Evolutionary conservation across 1,284 basidiomycete genomes (phyloP).

Genomic region (Pseudozyma tsukubaensis): DNA sequence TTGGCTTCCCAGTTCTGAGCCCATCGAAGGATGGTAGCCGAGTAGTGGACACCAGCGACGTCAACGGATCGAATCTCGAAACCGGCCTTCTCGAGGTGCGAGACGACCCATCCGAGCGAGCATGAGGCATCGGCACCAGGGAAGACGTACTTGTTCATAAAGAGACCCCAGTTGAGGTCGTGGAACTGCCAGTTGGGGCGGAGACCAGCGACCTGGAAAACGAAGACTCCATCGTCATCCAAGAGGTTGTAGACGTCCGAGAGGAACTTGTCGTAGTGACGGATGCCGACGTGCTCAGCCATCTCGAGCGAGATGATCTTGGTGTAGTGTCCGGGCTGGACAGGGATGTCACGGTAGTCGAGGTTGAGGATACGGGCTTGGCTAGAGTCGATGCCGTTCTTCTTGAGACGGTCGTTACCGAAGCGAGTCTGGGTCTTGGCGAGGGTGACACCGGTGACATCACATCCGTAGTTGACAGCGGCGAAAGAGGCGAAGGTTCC

Average conservation of each 20-base stretch:
- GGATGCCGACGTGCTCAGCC: slow-evolving; percentile 93
- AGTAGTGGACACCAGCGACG: slow-evolving; percentile 82
- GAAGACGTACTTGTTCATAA: slow-evolving; percentile 76
- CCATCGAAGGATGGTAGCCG: slow-evolving; percentile 82
- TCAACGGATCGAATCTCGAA: slow-evolving; percentile 98
- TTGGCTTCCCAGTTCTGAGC: slow-evolving; percentile 69
- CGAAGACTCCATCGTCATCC: slow-evolving; percentile 92
- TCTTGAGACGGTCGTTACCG: slow-evolving; percentile 85
- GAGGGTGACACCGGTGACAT: slow-evolving; percentile 95
- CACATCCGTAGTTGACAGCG: slow-evolving; percentile 94
- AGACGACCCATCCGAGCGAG: slow-evolving; percentile 94
- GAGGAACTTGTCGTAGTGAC: slow-evolving; percentile 90
- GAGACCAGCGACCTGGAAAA: slow-evolving; percentile 95
- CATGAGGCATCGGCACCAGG: slow-evolving; percentile 88
- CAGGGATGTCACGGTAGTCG: slow-evolving; percentile 93
- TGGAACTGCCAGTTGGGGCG: slow-evolving; percentile 96
- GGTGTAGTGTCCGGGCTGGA: slow-evolving; percentile 80
- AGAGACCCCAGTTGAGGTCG: slow-evolving; percentile 87
- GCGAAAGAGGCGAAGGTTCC: slow-evolving; percentile 94
- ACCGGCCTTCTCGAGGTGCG: slow-evolving; percentile 82
- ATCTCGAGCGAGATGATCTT: slow-evolving; percentile 98
- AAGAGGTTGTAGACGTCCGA: slow-evolving; percentile 91
- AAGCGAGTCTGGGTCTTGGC: slow-evolving; percentile 90
- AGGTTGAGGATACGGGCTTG: slow-evolving; percentile 91
- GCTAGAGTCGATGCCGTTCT: slow-evolving; percentile 80